phyloP scores from a whole-genome alignment of 2,329 filamentous ascomycete species.

The Madurella mycetomatis region DNA sequence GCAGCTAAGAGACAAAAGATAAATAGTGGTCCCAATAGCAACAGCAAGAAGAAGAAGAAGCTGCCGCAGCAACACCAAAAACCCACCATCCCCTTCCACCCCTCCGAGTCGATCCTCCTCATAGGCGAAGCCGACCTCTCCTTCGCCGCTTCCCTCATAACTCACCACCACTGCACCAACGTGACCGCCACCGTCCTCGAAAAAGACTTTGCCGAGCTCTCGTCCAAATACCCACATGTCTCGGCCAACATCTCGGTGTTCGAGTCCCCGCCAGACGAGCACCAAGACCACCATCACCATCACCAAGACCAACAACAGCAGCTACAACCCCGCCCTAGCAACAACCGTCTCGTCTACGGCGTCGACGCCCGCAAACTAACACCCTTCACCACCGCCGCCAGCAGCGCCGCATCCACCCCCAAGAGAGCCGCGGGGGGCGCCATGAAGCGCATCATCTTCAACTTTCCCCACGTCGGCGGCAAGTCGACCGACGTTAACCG shows the following conservation, averaged over 20 bases:
- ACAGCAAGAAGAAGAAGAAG: neutral
- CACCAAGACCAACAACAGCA: too few species aligned
- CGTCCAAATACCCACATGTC: slow-evolving; percentile 73
- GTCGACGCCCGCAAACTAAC: slow-evolving; percentile 66
- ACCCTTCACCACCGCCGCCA: slow-evolving; percentile 37
- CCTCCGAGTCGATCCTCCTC: slow-evolving; percentile 65
- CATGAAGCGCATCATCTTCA: slow-evolving; percentile 84
- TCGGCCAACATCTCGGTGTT: slow-evolving; percentile 39
- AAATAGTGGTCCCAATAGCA: neutral
- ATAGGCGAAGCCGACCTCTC: slow-evolving; percentile 79
- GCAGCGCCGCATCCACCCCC: slow-evolving; percentile 1
- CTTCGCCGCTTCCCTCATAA: slow-evolving; percentile 64
- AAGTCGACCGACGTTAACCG: slow-evolving; percentile 89
- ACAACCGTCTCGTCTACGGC: slow-evolving; percentile 48
- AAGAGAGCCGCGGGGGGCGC: slow-evolving; percentile 27
- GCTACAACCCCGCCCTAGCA: too few species aligned
- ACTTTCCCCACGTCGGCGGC: slow-evolving; percentile 95
- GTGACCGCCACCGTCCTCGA: slow-evolving; percentile 69
- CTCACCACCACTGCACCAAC: slow-evolving; percentile 61
- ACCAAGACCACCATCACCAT: slow-evolving; percentile 25
- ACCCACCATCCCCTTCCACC: slow-evolving; percentile 58
- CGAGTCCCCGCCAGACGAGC: slow-evolving; percentile 31
- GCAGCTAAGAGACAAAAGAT: slow-evolving; percentile 19
- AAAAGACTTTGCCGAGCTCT: slow-evolving; percentile 50
- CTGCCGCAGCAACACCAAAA: slow-evolving; percentile 5